Conservation (phyloP, 2,329 filamentous ascomycete species). For the Diplocarpon rosae region DNA sequence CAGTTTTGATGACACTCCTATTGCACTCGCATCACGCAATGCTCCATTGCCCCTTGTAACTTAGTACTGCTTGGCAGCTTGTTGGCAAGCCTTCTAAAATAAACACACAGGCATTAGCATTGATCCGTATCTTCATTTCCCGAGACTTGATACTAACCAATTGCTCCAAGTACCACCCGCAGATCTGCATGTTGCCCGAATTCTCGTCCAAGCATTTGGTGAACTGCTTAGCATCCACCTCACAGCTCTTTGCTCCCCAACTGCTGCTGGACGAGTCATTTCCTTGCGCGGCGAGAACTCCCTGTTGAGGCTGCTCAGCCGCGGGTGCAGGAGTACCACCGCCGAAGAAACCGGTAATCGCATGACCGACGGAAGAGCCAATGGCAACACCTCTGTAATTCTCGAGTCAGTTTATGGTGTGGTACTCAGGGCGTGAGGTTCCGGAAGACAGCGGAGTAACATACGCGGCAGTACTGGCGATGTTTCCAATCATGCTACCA, state of each 20-base stretch:
- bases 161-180: conserved; percentile 97
- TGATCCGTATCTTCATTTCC: background rate
- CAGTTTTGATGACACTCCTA: conserved; percentile 9
- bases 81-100: conserved; percentile 71
- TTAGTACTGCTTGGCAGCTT: conserved; percentile 43
- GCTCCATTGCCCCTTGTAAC: conserved; percentile 3
- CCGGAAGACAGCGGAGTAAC: conserved; percentile 30
- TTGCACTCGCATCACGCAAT: conserved; percentile 7
- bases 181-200: conserved; percentile 86
- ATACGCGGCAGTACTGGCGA: conserved; percentile 96
- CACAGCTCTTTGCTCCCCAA: conserved; percentile 58
- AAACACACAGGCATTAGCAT: conserved; percentile 22
- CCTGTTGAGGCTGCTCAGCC: conserved; percentile 36
- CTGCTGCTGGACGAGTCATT: conserved; percentile 38
- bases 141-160: conserved; percentile 35
- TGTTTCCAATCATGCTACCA: conserved; percentile 85
- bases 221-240: conserved; percentile 71
- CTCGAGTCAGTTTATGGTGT: background rate
- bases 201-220: conserved; percentile 96
- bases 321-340: conserved; percentile 54
- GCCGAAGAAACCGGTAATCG: conserved; percentile 78
- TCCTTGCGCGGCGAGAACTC: conserved; percentile 39
- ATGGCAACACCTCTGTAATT: conserved; percentile 77
- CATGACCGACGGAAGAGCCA: conserved; percentile 90
- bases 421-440: background rate